A percentile compares a stretch with the other conserved stretches of the same genome.
phyloP scores from a whole-genome alignment of 441 rosid species.

The Populus trichocarpa region DNA sequence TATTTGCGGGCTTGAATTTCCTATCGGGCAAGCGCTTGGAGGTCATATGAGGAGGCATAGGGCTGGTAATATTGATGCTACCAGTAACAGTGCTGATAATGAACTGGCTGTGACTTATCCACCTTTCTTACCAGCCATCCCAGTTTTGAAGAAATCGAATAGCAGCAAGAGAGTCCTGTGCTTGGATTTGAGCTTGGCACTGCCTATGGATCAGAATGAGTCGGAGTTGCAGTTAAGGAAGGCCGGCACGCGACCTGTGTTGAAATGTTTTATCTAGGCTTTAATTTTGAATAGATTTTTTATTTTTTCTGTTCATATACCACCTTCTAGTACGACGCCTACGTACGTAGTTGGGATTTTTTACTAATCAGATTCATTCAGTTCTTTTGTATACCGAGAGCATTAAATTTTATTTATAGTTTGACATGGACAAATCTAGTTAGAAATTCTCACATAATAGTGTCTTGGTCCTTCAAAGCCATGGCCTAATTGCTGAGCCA shows the following conservation, averaged over 20 bases:
- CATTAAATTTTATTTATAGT: not conserved
- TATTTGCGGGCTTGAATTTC: constrained; percentile 81
- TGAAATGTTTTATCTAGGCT: constrained; percentile 14
- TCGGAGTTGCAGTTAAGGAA: constrained; percentile 52
- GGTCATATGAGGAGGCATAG: constrained; percentile 96
- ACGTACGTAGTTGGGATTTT: not conserved
- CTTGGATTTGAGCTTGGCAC: constrained; percentile 67
- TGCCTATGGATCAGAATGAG: constrained; percentile 42
- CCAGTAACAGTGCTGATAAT: not conserved
- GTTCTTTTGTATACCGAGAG: not conserved
- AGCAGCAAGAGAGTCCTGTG: constrained; percentile 49
- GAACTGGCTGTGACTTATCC: constrained; percentile 24
- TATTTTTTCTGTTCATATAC: not conserved
- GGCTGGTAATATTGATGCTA: not conserved
- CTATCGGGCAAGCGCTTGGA: constrained; percentile 89
- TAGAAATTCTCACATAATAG: too few relatives aligned
- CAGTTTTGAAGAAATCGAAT: constrained; percentile 57
- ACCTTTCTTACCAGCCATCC: constrained; percentile 29
- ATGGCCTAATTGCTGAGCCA: not conserved
- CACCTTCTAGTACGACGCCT: not conserved
- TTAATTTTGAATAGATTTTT: not conserved
- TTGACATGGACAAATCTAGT: too few relatives aligned
- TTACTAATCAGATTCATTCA: not conserved
- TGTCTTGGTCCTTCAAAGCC: too few relatives aligned
- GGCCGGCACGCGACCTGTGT: constrained; percentile 10